A percentile compares a stretch with the other conserved stretches of the same genome.
phyloP scores from a whole-genome alignment of 495 filamentous ascomycete species.

The Extremus antarcticus region DNA sequence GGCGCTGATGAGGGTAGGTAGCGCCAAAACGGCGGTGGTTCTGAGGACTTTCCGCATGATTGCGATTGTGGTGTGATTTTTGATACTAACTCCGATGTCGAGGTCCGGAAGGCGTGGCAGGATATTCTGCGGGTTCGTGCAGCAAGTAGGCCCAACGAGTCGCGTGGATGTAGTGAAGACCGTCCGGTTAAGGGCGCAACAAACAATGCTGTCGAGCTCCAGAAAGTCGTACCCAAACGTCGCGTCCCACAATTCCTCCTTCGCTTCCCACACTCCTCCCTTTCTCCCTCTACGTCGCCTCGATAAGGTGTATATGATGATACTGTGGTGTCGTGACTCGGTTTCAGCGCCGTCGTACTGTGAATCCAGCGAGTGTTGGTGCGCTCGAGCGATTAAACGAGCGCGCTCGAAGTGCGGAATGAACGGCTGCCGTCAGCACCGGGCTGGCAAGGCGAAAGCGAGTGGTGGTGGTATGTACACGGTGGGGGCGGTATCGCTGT shows the following conservation, averaged over 20 bases:
- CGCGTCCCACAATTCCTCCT: not conserved
- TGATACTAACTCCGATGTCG: not conserved
- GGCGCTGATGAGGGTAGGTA: constrained; percentile 8
- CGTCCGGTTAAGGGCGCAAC: not conserved
- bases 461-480: not conserved
- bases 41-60: not conserved
- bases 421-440: constrained; percentile 2
- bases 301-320: not conserved
- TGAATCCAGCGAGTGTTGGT: not conserved
- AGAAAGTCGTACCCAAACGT: not conserved
- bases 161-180: too few species aligned
- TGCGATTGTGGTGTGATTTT: not conserved
- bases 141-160: too few species aligned
- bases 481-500: not conserved
- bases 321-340: not conserved
- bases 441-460: not conserved
- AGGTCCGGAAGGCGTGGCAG: too few species aligned
- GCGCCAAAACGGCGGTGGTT: constrained; percentile 9
- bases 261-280: not conserved
- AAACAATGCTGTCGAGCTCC: not conserved
- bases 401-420: not conserved
- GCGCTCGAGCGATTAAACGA: not conserved
- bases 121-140: too few species aligned
- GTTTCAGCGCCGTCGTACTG: not conserved
- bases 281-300: not conserved